Evolutionary conservation across 2,329 filamentous ascomycete species (phyloP), one percentile per base, ranked within the genome.

Genomic region (Verticillium isaacii): DNA sequence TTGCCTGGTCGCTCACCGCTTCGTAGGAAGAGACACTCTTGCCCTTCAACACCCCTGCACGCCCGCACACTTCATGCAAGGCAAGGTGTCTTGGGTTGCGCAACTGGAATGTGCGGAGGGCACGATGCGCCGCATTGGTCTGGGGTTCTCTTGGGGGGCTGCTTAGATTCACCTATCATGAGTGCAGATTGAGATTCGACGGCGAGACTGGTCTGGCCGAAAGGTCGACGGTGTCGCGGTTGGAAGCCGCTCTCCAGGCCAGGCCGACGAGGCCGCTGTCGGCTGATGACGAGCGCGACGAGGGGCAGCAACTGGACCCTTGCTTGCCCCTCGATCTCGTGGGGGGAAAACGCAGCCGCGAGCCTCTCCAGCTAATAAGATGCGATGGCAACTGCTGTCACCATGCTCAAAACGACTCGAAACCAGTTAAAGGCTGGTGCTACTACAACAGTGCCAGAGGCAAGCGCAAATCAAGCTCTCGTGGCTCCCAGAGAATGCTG

Each of bases 271-370:
- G 60, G 61, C 55, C 61, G 59, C 52, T 60, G 37, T 64, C 62
- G 57, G 57, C 54, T 64, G 37, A 62, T 63, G 59, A 63, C 63
- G 62, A 63, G 56, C 60, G 29, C 60, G 29, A 57, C 17, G 62
- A 64, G 63, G 63, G 63, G 62, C 63, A 52, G n/a, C 19, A 56
- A 41, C 56, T 58, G 57, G 62, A 60, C 60, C 62, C 60, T 59
- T 62, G 60, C 61, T 41, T 32, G 15, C 29, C 59, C 29, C 63
- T 64, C 62, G 63, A 65, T 65, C 63, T 65, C 62, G 62, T 65
- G 63, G 63, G 62, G 62, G 11, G 19, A 19, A 9, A 11, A 52
- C n/a, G 17, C 19, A 12, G 29, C 5, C 29, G 23, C 45, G 8
- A 52, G 9, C 45, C 3, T 52, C 45, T 52, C 45, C n/a, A 52